Percentiles rank a stretch among this genome's conserved stretches.
Evolutionary conservation across 305 asterid genomes (phyloP).

Genomic region (Galium porrigens): DNA sequence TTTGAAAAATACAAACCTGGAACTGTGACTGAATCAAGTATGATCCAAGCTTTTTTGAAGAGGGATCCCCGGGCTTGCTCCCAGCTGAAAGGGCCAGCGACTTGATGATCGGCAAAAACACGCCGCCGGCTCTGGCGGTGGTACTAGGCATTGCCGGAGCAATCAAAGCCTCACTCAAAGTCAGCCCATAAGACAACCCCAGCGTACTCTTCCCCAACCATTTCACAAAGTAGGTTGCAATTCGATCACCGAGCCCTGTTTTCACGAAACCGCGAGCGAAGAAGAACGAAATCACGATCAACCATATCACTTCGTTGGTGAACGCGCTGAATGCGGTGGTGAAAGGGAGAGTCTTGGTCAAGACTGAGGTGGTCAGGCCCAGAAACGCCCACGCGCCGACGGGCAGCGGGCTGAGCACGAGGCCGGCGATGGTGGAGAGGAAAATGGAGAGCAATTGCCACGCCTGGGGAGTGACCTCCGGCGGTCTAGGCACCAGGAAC

Average conservation of each 20-base stretch:
- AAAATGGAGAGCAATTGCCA: slow-evolving; percentile 85
- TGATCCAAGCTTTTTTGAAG: slow-evolving; percentile 68
- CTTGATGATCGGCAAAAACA: slow-evolving; percentile 77
- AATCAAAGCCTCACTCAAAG: slow-evolving; percentile 84
- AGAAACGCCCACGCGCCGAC: slow-evolving; percentile 94
- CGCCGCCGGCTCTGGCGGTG: slow-evolving; percentile 95
- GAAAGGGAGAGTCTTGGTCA: slow-evolving; percentile 55
- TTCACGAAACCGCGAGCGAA: slow-evolving; percentile 85
- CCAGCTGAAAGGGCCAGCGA: slow-evolving; percentile 74
- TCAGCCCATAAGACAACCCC: slow-evolving; percentile 80
- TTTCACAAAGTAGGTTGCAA: slow-evolving; percentile 79
- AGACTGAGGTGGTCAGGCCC: slow-evolving; percentile 56
- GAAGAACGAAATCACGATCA: slow-evolving; percentile 81
- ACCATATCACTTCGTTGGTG: slow-evolving; percentile 82
- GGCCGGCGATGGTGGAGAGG: slow-evolving; percentile 81
- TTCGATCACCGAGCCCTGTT: slow-evolving; percentile 77
- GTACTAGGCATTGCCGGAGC: slow-evolving; percentile 99
- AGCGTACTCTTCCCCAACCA: slow-evolving; percentile 88
- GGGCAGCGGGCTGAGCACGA: slow-evolving; percentile 73
- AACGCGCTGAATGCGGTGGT: slow-evolving; percentile 67
- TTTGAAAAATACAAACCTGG: slow-evolving; percentile 40
- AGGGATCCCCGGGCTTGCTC: slow-evolving; percentile 62
- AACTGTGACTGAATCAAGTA: slow-evolving; percentile 75
- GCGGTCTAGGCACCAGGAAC: slow-evolving; percentile 58
- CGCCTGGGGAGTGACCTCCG: slow-evolving; percentile 64